These are phyloP conservation scores for Saccharum officinarum DNA, from an alignment of 176 grass and related monocot species.

Conservation along the genomic window DNA sequence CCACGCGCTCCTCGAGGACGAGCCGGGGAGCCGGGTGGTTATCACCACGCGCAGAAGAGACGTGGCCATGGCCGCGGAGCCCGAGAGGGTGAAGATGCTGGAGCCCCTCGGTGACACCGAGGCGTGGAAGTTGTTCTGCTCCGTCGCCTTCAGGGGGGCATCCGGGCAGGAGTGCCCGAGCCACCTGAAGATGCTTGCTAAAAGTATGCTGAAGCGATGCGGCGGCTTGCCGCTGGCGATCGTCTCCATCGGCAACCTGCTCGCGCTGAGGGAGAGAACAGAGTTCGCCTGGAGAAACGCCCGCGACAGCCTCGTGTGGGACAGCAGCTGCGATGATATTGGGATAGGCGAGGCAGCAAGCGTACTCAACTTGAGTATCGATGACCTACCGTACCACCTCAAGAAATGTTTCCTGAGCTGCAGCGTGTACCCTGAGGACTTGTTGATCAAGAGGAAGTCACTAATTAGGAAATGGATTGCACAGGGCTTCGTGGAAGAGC, in stretches of 20 bases:
- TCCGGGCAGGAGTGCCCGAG: background rate
- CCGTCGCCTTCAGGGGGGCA: background rate
- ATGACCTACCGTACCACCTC: conserved; percentile 22
- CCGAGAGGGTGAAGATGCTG: background rate
- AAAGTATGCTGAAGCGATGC: conserved; percentile 30
- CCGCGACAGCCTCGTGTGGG: background rate
- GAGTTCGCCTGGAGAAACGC: background rate
- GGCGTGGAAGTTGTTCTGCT: conserved; percentile 22
- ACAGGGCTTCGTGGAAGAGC: conserved; percentile 22
- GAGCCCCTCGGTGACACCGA: background rate
- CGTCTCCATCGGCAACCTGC: conserved; percentile 23
- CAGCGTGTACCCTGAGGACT: conserved; percentile 9
- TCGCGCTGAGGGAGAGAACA: background rate
- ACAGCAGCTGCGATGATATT: background rate
- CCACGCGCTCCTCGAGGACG: background rate
- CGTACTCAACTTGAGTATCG: conserved; percentile 17
- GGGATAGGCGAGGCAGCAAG: background rate
- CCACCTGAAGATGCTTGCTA: background rate
- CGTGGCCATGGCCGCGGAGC: conserved; percentile 10
- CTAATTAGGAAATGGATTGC: conserved; percentile 23
- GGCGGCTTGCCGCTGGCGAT: conserved; percentile 49
- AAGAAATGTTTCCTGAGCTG: conserved; percentile 48
- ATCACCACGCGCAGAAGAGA: conserved; percentile 38
- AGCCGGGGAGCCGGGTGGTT: conserved; percentile 5
- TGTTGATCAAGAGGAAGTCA: conserved; percentile 11